Conservation (phyloP, 2,329 filamentous ascomycete genomes). For the Basipetospora chlamydospora region DNA sequence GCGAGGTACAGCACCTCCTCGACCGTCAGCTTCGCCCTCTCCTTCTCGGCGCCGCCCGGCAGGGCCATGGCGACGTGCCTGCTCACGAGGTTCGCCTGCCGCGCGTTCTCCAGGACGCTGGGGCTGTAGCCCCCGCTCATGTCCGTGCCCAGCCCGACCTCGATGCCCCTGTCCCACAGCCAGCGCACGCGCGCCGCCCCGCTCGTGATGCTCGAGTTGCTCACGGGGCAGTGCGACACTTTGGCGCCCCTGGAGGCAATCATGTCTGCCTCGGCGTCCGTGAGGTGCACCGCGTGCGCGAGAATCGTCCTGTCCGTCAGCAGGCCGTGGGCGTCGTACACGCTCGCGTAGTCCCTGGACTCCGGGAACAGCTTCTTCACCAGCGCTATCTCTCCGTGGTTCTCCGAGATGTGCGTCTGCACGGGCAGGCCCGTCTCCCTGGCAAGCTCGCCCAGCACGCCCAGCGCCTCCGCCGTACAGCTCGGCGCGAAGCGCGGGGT, state of each 20-base stretch:
- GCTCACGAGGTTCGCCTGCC: conserved; percentile 68
- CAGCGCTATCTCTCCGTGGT: conserved; percentile 55
- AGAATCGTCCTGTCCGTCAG: conserved; percentile 63
- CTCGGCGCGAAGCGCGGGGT: conserved; percentile 57
- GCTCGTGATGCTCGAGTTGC: conserved; percentile 69
- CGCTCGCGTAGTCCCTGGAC: conserved; percentile 49
- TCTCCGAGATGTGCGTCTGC: conserved; percentile 88
- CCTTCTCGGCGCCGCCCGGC: conserved; percentile 19
- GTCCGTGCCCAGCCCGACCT: conserved; percentile 80
- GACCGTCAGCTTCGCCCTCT: conserved; percentile 55
- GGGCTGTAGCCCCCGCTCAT: conserved; percentile 77
- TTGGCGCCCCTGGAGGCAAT: conserved; percentile 48
- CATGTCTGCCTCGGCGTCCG: conserved; percentile 47
- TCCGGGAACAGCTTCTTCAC: conserved; percentile 58
- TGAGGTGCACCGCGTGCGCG: conserved; percentile 72
- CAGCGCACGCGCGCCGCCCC: conserved; percentile 64
- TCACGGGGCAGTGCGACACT: conserved; percentile 75
- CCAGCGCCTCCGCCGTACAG: conserved; percentile 47
- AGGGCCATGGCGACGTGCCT: conserved; percentile 50
- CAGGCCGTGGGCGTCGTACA: conserved; percentile 63
- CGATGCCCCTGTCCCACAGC: conserved; percentile 59
- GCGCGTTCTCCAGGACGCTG: conserved; percentile 66
- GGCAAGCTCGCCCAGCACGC: conserved; percentile 49
- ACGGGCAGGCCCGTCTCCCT: conserved; percentile 48
- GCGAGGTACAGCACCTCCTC: conserved; percentile 78